phyloP scores from a whole-genome alignment of 2,329 filamentous ascomycete species.

The Cyphellophora attinorum region DNA sequence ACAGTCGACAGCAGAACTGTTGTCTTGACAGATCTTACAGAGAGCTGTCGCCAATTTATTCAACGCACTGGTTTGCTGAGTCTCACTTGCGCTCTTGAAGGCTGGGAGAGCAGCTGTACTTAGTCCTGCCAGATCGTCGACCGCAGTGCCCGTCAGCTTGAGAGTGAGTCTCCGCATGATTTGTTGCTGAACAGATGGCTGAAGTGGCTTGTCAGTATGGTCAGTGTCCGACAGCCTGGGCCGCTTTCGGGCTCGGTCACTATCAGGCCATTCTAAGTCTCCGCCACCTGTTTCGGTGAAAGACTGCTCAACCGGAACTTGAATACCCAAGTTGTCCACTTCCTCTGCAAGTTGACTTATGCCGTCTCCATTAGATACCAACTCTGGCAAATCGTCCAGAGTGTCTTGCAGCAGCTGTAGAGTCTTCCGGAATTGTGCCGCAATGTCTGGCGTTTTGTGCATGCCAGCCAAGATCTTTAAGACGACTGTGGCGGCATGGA shows the following conservation, averaged over 20 bases:
- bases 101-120: constrained; percentile 29
- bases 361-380: too few species aligned
- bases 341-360: background rate
- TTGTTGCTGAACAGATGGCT: constrained; percentile 15
- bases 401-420: background rate
- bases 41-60: constrained; percentile 47
- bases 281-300: background rate
- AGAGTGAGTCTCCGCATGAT: constrained; percentile 24
- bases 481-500: background rate
- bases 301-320: background rate
- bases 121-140: constrained; percentile 28
- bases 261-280: constrained; percentile 8
- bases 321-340: background rate
- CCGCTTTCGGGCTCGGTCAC: constrained; percentile 25
- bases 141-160: constrained; percentile 26
- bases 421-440: background rate
- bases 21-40: constrained; percentile 34
- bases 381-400: constrained; percentile 1
- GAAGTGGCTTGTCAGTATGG: constrained; percentile 17
- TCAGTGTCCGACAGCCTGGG: constrained; percentile 24
- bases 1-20: background rate
- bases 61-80: constrained; percentile 43
- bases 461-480: background rate
- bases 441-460: background rate
- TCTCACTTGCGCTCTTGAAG: constrained; percentile 40